Base-by-base conservation (phyloP, 768 basidiomycete species). In the Leucogyrophana mollusca region DNA sequence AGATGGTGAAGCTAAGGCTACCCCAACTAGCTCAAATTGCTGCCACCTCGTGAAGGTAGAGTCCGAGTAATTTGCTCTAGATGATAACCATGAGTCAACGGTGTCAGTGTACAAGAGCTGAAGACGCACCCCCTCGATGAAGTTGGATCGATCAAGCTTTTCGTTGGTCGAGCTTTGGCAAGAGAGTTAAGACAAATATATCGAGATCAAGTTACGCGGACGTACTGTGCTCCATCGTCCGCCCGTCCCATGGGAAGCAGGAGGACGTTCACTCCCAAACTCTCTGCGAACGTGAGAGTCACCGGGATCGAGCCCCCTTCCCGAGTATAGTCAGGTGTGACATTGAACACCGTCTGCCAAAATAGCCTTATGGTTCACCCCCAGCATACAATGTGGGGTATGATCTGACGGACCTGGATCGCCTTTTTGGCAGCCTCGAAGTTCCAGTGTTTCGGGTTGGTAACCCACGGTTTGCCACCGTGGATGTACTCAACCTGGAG, bases 271-370 rank as follows among this genome's bases (percentile, higher is more conserved):
- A 93, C 85, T 10, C 82, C 81, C 37, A 96, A 71, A 35, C 80
- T 80, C 60, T 96, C 91, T 9, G 94, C 91, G 62, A 98, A 95
- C 2, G 92, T 94, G 47, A 97, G 75, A 4, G 93, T 94, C 23
- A 95, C 90, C 0, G 94, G 94, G 52, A 94, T 94, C 5, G 90
- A 91, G 4, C 94, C 94, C n/a, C 92, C 92, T 64, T 95, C 93
- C 34, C 92, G 81, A 2, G 87, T 93, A 48, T 86, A 71, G 61
- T 94, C 90, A 0, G 93, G 93, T 4, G 80, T 78, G 60, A 77
- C 76, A 37, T 79, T 73, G 69, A 91, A 94, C 8, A 94, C 60
- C 6, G 67, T 61, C 56, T 51, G 32, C 9, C 30, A 36, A 44
- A 36, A 40, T 32, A 25, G 17, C 21, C 11, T 17, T 40, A 18